Conservation (phyloP, 306 rosid genomes). For the Begonia fuchsioides region DNA sequence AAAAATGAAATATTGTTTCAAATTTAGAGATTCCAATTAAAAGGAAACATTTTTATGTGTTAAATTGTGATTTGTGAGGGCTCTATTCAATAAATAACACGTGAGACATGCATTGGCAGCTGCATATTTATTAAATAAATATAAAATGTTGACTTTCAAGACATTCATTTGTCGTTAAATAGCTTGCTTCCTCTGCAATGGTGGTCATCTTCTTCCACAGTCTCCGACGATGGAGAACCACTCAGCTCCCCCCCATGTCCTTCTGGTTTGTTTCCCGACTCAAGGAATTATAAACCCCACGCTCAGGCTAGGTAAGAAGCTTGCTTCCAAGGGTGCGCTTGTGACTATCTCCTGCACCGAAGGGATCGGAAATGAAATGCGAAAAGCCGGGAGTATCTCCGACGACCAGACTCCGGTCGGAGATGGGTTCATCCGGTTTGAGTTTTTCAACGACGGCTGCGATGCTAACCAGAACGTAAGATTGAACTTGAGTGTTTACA, state of each 20-base stretch:
- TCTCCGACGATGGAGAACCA: neutral
- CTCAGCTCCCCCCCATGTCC: constrained; percentile 19
- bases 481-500: neutral
- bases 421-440: constrained; percentile 31
- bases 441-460: constrained; percentile 30
- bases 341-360: constrained; percentile 33
- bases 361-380: constrained; percentile 14
- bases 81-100: too few species aligned
- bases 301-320: constrained; percentile 33
- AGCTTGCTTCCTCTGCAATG: too few species aligned
- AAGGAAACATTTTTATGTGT: too few species aligned
- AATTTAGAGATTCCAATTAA: too few species aligned
- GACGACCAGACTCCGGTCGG: constrained; percentile 10
- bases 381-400: constrained; percentile 9
- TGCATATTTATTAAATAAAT: too few species aligned
- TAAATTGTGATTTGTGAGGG: too few species aligned
- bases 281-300: constrained; percentile 58
- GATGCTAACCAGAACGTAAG: neutral
- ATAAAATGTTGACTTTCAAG: too few species aligned
- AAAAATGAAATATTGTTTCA: too few species aligned
- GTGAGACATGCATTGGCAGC: too few species aligned
- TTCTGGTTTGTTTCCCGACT: constrained; percentile 35
- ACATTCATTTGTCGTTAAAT: too few species aligned
- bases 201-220: too few species aligned
- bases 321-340: constrained; percentile 30